Conservation (phyloP, 768 basidiomycete genomes). For the Podaxis sp. region DNA sequence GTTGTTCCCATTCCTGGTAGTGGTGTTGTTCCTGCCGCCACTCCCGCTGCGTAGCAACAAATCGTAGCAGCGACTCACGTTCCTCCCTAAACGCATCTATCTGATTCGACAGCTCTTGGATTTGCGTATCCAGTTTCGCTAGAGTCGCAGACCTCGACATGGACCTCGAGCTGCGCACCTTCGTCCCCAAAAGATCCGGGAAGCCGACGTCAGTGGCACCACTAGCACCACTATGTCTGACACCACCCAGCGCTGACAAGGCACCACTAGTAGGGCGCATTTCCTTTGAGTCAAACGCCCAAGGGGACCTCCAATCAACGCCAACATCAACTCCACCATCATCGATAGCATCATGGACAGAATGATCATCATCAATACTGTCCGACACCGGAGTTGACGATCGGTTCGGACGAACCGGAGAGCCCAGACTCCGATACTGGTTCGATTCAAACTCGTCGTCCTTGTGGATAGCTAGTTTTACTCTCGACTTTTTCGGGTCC, state of each 20-base stretch:
- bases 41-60: conserved; percentile 1
- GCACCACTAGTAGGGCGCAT: background rate
- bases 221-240: background rate
- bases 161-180: background rate
- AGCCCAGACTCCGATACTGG: background rate
- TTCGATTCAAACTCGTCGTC: background rate
- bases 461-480: background rate
- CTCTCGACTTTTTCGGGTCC: background rate
- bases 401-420: background rate
- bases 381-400: conserved; percentile 5
- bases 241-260: background rate
- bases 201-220: background rate
- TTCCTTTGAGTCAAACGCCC: background rate
- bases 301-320: background rate
- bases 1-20: background rate
- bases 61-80: conserved; percentile 16
- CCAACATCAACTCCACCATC: background rate
- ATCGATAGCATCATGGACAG: background rate
- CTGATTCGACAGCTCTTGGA: conserved; percentile 27
- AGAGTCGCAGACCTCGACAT: background rate
- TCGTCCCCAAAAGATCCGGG: background rate
- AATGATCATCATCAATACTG: conserved; percentile 3
- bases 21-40: background rate
- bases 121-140: conserved; percentile 28
- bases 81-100: conserved; percentile 35